Percentiles rank a stretch among this genome's conserved stretches.
Conservation (phyloP, 2,329 filamentous ascomycete genomes). For the Leptodontidium sp. region DNA sequence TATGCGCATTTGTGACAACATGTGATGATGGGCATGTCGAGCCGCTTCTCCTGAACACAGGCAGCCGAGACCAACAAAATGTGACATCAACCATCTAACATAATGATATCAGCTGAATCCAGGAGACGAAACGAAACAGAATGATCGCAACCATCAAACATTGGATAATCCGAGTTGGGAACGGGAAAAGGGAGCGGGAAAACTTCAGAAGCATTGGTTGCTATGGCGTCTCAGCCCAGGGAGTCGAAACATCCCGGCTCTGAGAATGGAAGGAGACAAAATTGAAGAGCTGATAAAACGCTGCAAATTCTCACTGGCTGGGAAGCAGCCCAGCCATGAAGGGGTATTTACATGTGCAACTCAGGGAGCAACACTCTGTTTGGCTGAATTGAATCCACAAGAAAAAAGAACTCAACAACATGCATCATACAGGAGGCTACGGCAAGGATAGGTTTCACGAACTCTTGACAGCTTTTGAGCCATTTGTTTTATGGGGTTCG, state of each 20-base stretch:
- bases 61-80: background rate
- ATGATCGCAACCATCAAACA: background rate
- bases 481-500: conserved; percentile 8
- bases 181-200: background rate
- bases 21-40: conserved; percentile 2
- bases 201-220: background rate
- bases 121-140: background rate
- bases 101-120: background rate
- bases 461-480: conserved; percentile 12
- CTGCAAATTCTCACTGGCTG: background rate
- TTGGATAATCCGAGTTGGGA: background rate
- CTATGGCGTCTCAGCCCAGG: background rate
- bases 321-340: background rate
- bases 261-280: conserved; percentile 13
- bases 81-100: conserved; percentile 4
- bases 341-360: conserved; percentile 7
- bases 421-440: background rate
- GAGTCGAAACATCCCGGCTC: background rate
- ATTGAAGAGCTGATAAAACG: background rate
- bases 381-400: conserved; percentile 6
- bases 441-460: conserved; percentile 8
- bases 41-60: background rate
- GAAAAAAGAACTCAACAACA: conserved; percentile 5
- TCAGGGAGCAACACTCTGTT: background rate
- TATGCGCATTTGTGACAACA: background rate